Base-by-base conservation (phyloP, 1,284 basidiomycete species). In the Naganishia liquefaciens region DNA sequence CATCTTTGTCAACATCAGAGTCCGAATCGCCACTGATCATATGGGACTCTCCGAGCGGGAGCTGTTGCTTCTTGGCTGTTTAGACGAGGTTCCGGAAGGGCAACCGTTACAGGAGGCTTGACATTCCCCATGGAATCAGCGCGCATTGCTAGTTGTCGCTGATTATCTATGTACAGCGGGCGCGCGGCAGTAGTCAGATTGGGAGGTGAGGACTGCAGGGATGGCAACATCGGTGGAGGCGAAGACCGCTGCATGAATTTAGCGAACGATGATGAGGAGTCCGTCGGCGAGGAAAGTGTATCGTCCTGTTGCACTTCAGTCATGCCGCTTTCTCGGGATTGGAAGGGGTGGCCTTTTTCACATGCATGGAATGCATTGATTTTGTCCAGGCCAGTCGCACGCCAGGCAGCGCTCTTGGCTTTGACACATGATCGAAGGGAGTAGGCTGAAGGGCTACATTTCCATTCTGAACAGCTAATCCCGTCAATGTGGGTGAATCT, bases 1-100 rank as follows among this genome's bases (percentile, higher is more conserved):
- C 28, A 15, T 19, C 28, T 21, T 2, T 2, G 9, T 11, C 6
- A 9, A 25, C 2, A 7, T 60, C 33, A 60, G 30, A 60, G 30
- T 3, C 57, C 57, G 13, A 60, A 60, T 50, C 33, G 27, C 57
- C 57, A 60, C 42, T 50, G 57, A 42, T 60, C 57, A 39, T 40
- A 60, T 10, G 57, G 57, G 5, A 60, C 57, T 17, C 57, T 47
- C 23, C 25, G 17, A 25, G 5, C 27, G 15, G 15, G 40, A 28
- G 42, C 30, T n/a, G 23, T 27, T 39, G 9, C 19, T 13, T 25
- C 33, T 21, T n/a, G 23, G 47, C 21, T 15, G 47, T 49, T 6
- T 15, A 11, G 10, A 23, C 13, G 47, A 25, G 25, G 21, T 49
- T 27, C 7, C 21, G 13, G 47, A 23, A 37, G 33, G 33, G 13